Evolutionary conservation across 768 basidiomycete genomes (phyloP).

Genomic region (Pholiota microspora): DNA sequence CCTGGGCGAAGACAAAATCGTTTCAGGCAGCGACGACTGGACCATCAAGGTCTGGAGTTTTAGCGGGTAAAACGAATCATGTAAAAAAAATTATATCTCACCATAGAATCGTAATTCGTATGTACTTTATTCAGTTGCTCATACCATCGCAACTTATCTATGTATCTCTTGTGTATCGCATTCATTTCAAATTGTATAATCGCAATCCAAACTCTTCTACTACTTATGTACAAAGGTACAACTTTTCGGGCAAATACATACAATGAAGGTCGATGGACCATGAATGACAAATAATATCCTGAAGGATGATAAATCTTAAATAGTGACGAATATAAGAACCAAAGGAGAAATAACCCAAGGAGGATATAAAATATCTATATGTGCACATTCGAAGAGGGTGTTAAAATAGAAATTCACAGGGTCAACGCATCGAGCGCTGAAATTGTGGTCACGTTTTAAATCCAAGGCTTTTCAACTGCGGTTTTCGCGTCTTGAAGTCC

Average conservation of each 20-base stretch:
- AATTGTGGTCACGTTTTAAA: constrained; percentile 7
- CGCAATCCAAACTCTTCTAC: neutral
- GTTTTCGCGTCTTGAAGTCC: constrained; percentile 14
- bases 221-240: too few relatives aligned
- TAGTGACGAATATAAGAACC: neutral
- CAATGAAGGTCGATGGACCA: too few relatives aligned
- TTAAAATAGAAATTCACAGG: neutral
- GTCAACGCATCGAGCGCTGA: neutral
- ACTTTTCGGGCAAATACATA: too few relatives aligned
- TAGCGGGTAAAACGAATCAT: constrained; percentile 30
- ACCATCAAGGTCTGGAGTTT: constrained; percentile 86
- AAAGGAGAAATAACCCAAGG: neutral
- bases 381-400: neutral
- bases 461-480: constrained; percentile 16
- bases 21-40: constrained; percentile 94
- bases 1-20: constrained; percentile 91
- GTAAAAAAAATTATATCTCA: neutral
- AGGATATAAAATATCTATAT: neutral
- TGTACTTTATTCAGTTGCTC: neutral
- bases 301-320: neutral
- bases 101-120: too few relatives aligned
- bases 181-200: neutral
- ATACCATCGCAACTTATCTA: neutral
- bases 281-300: too few relatives aligned
- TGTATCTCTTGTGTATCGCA: neutral